Conservation (phyloP, 2,329 filamentous ascomycete genomes). For the Fusarium keratoplasticum region DNA sequence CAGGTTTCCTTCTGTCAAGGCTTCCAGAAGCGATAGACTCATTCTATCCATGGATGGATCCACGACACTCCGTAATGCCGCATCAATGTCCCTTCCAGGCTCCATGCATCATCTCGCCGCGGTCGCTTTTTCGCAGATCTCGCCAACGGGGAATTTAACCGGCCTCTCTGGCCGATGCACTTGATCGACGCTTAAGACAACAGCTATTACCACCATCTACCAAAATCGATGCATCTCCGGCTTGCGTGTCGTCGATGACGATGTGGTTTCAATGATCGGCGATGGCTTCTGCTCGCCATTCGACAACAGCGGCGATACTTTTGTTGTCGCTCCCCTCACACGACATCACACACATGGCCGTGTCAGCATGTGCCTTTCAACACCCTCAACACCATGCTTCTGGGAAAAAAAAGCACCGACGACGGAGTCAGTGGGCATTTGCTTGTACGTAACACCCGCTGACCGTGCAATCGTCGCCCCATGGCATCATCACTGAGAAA, state of each 20-base stretch:
- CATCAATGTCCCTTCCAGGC: conserved; percentile 18
- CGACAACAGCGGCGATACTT: conserved; percentile 3
- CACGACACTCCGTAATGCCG: conserved; percentile 30
- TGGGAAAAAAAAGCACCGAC: conserved; percentile 17
- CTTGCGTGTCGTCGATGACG: conserved; percentile 24
- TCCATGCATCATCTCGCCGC: conserved; percentile 22
- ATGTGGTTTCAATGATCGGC: conserved; percentile 28
- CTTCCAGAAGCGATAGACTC: conserved; percentile 37
- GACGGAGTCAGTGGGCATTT: conserved; percentile 11
- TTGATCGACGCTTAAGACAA: conserved; percentile 21
- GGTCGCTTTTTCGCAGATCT: conserved; percentile 37
- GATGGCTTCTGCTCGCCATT: conserved; percentile 4
- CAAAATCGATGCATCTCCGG: conserved; percentile 1
- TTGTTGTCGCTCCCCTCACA: conserved; percentile 26
- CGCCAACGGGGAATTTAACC: conserved; percentile 33
- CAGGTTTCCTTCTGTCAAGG: conserved; percentile 32
- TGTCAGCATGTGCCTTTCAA: conserved; percentile 26
- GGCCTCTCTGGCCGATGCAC: conserved; percentile 5
- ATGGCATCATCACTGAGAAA: conserved; percentile 9
- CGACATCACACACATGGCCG: conserved; percentile 1
- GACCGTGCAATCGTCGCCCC: conserved; percentile 16
- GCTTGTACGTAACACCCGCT: conserved; percentile 35
- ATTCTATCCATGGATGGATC: conserved; percentile 27
- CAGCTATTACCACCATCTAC: conserved; percentile 7
- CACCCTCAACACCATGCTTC: background rate